Evolutionary conservation across 2,329 filamentous ascomycete species (phyloP), one percentile per base, ranked within the genome.

Genomic region (Teratosphaeria pseudoeucalypti): DNA sequence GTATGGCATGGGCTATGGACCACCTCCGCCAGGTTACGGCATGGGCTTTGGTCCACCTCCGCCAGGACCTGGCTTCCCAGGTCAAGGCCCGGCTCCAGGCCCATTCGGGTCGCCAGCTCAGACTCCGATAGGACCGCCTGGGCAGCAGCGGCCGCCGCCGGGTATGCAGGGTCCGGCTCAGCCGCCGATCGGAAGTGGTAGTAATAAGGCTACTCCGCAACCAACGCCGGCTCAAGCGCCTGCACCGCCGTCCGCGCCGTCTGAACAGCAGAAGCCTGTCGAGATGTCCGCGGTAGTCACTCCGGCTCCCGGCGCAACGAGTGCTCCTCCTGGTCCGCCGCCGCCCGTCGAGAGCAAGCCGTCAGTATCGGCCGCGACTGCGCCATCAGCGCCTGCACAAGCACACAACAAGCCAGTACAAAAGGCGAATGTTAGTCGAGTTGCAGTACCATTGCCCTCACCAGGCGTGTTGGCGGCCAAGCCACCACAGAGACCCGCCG

Each of bases 321-420:
- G 47, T 23, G 53, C 52, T 79, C 62, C 86, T 5, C 81, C 84
- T 43, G 81, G 80, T 4, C 85, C 86, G 5, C 81, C 84, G 5
- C 85, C 84, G 52, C 86, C 86, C 0, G 79, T 85, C 43, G 85
- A 87, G 34, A 85, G 86, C 6, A 90, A 90, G 74, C 85, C 86
- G 7, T 76, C 77, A 23, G 26, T 37, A 23, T 78, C 84, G 60
- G 79, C 81, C 55, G 82, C 82, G 2, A 78, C 80, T 29, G 80
- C 82, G 32, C 79, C 81, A 11, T 73, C 82, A 16, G 71, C 76
- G 14, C 70, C 73, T 19, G 69, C 63, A 67, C 72, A 60, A 58
- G 62, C 72, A 12, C 63, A 73, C 37, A 75, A 66, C 2, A 78
- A 75, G 67, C 56, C 70, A 34, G 68, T 71, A 37, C 73, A 75